These are phyloP conservation scores for Gossypium aridum DNA, from an alignment of 441 rosid genomes.

Conservation along the genomic window DNA sequence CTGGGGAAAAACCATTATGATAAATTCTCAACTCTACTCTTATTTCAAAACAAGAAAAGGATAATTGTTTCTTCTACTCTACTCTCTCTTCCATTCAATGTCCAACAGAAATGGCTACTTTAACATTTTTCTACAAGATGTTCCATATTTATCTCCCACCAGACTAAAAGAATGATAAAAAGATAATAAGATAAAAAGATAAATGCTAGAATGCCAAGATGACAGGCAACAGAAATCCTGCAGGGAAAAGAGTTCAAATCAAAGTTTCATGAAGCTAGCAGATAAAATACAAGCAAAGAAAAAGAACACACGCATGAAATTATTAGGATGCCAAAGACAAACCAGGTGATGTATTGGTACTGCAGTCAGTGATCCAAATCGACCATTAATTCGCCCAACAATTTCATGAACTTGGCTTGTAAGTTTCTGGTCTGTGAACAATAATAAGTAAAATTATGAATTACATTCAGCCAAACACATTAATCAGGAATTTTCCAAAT, in stretches of 20 bases:
- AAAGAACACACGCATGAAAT: not conserved
- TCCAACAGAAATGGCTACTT: not conserved
- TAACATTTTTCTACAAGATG: not conserved
- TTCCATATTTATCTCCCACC: not conserved
- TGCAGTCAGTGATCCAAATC: slow-evolving; percentile 92
- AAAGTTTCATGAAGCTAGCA: not conserved
- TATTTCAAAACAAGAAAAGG: not conserved
- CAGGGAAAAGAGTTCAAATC: not conserved
- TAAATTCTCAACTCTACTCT: not conserved
- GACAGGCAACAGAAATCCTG: slow-evolving; percentile 1
- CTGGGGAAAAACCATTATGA: not conserved
- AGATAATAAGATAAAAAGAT: not conserved
- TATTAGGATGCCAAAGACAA: slow-evolving; percentile 21
- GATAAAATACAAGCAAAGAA: slow-evolving; percentile 6
- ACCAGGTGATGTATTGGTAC: slow-evolving; percentile 99
- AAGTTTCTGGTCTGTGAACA: slow-evolving; percentile 85
- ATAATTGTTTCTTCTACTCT: not conserved
- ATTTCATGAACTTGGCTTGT: slow-evolving; percentile 99
- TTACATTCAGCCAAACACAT: slow-evolving; percentile 3
- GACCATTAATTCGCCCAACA: slow-evolving; percentile 98
- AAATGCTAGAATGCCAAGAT: not conserved
- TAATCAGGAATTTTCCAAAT: not conserved
- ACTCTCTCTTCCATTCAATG: not conserved
- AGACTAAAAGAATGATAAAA: not conserved
- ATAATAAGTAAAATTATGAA: not conserved